These are phyloP conservation scores for Podospora australis DNA, from an alignment of 495 filamentous ascomycete species.

Conservation along the genomic window DNA sequence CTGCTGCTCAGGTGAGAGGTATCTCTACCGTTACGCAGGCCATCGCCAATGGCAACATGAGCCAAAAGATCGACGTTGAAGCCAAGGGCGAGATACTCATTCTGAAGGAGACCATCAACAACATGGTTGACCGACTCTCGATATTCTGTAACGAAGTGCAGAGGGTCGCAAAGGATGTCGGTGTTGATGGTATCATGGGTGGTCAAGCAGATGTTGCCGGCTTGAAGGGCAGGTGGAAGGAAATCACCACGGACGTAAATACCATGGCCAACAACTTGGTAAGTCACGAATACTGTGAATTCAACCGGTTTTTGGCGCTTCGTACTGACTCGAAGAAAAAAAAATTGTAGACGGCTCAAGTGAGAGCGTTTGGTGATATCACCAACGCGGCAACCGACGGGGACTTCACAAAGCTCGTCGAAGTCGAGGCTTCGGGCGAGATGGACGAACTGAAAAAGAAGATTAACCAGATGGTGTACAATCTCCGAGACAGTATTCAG, in stretches of 20 bases:
- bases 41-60: constrained; percentile 89
- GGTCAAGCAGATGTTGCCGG: constrained; percentile 94
- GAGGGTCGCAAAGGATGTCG: constrained; percentile 92
- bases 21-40: constrained; percentile 97
- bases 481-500: constrained; percentile 92
- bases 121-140: constrained; percentile 95
- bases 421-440: constrained; percentile 96
- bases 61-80: constrained; percentile 91
- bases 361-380: constrained; percentile 95
- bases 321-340: constrained; percentile 7
- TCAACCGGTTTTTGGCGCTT: background rate
- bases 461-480: constrained; percentile 99
- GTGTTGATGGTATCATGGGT: constrained; percentile 98
- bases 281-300: constrained; percentile 10
- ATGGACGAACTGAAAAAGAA: constrained; percentile 99
- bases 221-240: constrained; percentile 93
- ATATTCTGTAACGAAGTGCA: constrained; percentile 97
- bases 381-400: constrained; percentile 95
- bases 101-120: constrained; percentile 95
- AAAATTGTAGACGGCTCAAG: constrained; percentile 95
- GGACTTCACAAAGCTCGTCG: constrained; percentile 94
- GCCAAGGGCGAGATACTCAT: constrained; percentile 93
- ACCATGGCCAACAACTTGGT: constrained; percentile 95
- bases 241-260: constrained; percentile 96
- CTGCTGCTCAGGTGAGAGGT: constrained; percentile 70